Evolutionary conservation across 2,329 filamentous ascomycete species (phyloP).

Genomic region (Phoma sp.): DNA sequence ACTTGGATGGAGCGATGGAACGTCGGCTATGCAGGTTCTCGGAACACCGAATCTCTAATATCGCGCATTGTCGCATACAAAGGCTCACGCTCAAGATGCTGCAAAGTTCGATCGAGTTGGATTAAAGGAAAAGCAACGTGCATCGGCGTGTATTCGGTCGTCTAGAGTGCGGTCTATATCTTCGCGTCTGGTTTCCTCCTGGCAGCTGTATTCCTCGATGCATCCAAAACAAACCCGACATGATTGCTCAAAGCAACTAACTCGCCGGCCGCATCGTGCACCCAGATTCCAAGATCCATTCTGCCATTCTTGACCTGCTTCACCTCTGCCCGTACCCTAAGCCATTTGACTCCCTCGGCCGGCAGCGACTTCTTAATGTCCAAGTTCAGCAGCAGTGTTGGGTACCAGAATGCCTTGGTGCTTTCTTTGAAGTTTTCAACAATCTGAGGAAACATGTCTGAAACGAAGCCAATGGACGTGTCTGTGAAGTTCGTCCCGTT

Average conservation of each 20-base stretch:
- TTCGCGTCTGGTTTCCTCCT: constrained; percentile 52
- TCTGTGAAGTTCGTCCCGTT: constrained; percentile 70
- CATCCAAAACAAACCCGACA: constrained; percentile 68
- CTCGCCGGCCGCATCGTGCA: constrained; percentile 70
- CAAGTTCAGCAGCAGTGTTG: constrained; percentile 76
- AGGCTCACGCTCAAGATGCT: no score
- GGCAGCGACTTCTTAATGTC: constrained; percentile 79
- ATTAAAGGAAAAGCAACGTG: no score
- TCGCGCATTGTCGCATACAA: neutral
- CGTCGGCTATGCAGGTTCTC: neutral
- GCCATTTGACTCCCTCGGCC: constrained; percentile 72
- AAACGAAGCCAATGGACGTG: constrained; percentile 68
- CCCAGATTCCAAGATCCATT: constrained; percentile 75
- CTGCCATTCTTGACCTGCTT: constrained; percentile 75
- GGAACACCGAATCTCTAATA: neutral
- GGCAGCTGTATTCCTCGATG: constrained; percentile 68
- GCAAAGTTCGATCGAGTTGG: no score
- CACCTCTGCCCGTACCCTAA: constrained; percentile 70
- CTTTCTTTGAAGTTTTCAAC: constrained; percentile 59
- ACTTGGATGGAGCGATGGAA: neutral
- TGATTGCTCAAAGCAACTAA: constrained; percentile 74
- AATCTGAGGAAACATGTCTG: constrained; percentile 73
- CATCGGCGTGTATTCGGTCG: no score
- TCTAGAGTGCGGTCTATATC: constrained; percentile 40
- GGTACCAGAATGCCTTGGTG: constrained; percentile 69